A percentile compares a stretch with the other conserved stretches of the same genome.
Conservation (phyloP, 164 flowering plant species). For the Pachysandra terminalis region DNA sequence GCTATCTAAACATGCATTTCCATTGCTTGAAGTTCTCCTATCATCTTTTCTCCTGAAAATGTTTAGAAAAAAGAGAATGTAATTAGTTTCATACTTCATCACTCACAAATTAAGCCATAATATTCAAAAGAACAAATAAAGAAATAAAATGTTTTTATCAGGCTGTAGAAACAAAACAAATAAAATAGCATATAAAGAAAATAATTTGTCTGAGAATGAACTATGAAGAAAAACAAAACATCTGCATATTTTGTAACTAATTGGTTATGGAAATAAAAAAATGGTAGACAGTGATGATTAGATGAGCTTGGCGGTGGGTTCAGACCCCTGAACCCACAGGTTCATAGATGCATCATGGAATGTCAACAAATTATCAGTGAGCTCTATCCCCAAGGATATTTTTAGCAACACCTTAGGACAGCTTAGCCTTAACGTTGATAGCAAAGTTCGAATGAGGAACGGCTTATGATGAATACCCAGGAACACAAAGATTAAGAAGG, state of each 20-base stretch:
- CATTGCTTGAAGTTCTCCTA: slow-evolving; percentile 10
- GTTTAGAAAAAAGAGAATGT: not conserved
- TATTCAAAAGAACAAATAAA: not conserved
- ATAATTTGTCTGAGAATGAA: not conserved
- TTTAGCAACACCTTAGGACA: too few relatives aligned
- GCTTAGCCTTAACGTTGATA: too few relatives aligned
- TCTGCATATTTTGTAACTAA: too few relatives aligned
- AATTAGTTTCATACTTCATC: not conserved
- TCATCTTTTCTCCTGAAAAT: slow-evolving; percentile 14
- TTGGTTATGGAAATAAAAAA: too few relatives aligned
- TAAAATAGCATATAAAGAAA: not conserved
- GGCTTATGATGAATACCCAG: too few relatives aligned
- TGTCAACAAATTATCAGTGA: too few relatives aligned
- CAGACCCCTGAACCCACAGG: not conserved
- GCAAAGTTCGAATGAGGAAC: too few relatives aligned
- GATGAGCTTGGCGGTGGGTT: not conserved
- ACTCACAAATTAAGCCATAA: not conserved
- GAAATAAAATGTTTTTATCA: not conserved
- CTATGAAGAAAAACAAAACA: too few relatives aligned
- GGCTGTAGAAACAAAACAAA: not conserved
- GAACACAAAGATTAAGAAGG: too few relatives aligned
- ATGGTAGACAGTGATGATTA: too few relatives aligned
- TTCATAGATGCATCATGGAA: not conserved
- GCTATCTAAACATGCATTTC: slow-evolving; percentile 5
- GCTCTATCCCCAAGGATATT: not conserved